Conservation (phyloP, 345 rosid genomes). For the Bruguiera sexangula region DNA sequence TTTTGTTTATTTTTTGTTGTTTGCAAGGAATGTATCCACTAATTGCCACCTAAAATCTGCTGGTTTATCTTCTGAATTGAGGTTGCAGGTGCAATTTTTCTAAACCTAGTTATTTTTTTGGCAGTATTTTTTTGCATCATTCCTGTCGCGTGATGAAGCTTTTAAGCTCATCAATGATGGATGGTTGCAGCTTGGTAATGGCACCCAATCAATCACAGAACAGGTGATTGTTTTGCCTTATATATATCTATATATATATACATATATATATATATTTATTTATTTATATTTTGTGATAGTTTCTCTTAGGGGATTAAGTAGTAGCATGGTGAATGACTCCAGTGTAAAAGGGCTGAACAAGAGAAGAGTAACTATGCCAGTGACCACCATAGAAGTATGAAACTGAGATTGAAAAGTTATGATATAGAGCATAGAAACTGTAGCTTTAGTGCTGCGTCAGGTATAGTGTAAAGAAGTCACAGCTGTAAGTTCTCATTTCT, state of each 20-base stretch:
- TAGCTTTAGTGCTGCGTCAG: too few species aligned
- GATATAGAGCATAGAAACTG: background rate
- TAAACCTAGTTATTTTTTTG: constrained; percentile 25
- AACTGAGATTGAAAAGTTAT: background rate
- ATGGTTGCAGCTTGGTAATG: constrained; percentile 45
- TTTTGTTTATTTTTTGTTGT: background rate
- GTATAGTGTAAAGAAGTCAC: too few species aligned
- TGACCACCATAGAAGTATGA: background rate
- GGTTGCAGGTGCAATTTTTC: constrained; percentile 16
- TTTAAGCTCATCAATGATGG: constrained; percentile 59
- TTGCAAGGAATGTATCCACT: constrained; percentile 12
- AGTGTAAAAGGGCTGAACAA: background rate
- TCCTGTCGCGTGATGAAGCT: constrained; percentile 69
- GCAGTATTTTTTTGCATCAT: constrained; percentile 73
- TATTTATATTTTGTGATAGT: too few species aligned
- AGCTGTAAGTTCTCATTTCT: background rate
- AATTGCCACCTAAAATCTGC: constrained; percentile 2
- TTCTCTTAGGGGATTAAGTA: too few species aligned
- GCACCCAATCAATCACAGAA: constrained; percentile 30
- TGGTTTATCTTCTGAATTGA: constrained; percentile 18
- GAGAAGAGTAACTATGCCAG: background rate
- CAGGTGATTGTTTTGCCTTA: constrained; percentile 44
- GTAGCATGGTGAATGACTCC: too few species aligned
- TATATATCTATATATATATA: too few species aligned
- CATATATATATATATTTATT: too few species aligned